Conservation (phyloP, 2,329 filamentous ascomycete genomes). For the Ophiostoma triangulosporum region DNA sequence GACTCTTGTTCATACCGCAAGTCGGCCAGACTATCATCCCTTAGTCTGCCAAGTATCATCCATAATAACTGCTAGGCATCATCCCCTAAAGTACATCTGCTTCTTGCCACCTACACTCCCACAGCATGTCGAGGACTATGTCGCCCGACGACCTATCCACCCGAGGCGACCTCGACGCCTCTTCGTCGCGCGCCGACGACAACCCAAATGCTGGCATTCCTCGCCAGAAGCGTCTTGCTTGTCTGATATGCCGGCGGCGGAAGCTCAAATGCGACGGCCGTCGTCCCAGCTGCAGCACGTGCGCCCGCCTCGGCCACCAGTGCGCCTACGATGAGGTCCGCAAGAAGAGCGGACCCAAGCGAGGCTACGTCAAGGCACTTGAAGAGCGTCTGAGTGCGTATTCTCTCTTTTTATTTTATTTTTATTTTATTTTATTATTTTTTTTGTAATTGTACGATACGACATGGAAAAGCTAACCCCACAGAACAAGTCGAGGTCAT, state of each 20-base stretch:
- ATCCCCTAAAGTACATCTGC: neutral
- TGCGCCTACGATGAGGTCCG: slow-evolving; percentile 87
- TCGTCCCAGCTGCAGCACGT: slow-evolving; percentile 78
- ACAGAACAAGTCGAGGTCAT: slow-evolving; percentile 86
- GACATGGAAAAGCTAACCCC: too few relatives aligned
- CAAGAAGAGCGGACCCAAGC: slow-evolving; percentile 87
- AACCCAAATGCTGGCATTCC: slow-evolving; percentile 44
- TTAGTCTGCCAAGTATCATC: too few relatives aligned
- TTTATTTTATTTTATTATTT: neutral
- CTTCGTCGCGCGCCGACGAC: slow-evolving; percentile 8
- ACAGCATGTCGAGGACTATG: slow-evolving; percentile 18
- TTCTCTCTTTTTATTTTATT: too few relatives aligned
- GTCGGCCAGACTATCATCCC: too few relatives aligned
- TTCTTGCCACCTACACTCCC: neutral
- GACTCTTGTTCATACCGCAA: too few relatives aligned
- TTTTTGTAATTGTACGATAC: too few relatives aligned
- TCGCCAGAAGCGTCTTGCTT: slow-evolving; percentile 86
- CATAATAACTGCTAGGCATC: too few relatives aligned
- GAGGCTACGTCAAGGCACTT: slow-evolving; percentile 86
- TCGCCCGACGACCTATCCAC: slow-evolving; percentile 16
- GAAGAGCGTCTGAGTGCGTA: slow-evolving; percentile 80
- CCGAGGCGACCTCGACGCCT: slow-evolving; percentile 7
- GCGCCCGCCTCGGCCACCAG: slow-evolving; percentile 69
- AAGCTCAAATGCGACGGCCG: slow-evolving; percentile 83
- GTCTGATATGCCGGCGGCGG: slow-evolving; percentile 82